Evolutionary conservation across 345 rosid genomes (phyloP), one percentile per base, ranked within the genome.

Genomic region (Nephelium lappaceum): DNA sequence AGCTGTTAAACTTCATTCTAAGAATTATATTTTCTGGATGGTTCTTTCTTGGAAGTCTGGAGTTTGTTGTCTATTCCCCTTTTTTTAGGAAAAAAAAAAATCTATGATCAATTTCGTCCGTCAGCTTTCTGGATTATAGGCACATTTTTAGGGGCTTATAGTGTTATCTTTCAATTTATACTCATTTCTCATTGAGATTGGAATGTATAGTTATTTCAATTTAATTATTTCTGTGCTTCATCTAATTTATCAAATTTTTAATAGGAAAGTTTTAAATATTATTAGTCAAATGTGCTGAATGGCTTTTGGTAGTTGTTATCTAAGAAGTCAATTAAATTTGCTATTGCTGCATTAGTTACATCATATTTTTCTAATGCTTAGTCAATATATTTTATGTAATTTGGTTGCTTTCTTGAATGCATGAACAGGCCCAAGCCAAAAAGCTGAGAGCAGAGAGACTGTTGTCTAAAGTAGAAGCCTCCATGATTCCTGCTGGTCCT

Each of bases 401-500:
- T 66, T 73, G 1, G 38, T 71, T 78, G 53, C 43, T 67, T 43
- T 73, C 67, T 74, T 81, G 47, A 74, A 73, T 81, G 66, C 47
- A 58, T 79, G 81, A 76, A 74, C 90, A 96, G 98, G 92, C 97
- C 65, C 97, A 93, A 86, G 85, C 94, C 5, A 96, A 96, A 85
- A 94, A 90, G 83, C 87, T 84, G 12, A 93, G 93, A 89, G 99
- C 99, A 79, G 98, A 94, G 86, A 88, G 74, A 83, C 85, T 96
- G 36, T 81, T 96, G 78, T 82, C 97, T 57, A 96, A 96, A 84
- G 86, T 96, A 86, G 99, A 96, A 86, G 91, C 92, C 60, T 89
- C 97, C n/a, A 93, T 93, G 98, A 47, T 96, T 84, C 96, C 99
- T 65, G 87, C 89, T 73, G 94, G 93, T 83, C 99, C 99, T 84